Conservation (phyloP, 768 basidiomycete species). For the Tricholoma sp. region DNA sequence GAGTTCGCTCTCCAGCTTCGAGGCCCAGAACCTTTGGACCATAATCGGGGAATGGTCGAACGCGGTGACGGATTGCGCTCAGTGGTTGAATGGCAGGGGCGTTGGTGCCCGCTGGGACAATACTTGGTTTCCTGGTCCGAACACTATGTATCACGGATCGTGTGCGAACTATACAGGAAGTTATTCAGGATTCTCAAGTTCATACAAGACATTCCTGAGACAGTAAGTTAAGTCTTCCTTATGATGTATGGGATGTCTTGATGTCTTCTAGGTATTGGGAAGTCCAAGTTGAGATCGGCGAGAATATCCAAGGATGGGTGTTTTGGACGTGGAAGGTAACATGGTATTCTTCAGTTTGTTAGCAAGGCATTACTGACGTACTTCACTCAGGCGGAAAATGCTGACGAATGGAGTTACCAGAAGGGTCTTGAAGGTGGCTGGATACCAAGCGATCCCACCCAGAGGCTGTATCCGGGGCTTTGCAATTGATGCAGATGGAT, state of each 20-base stretch:
- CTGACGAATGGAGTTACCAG: slow-evolving; percentile 75
- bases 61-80: slow-evolving; percentile 69
- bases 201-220: slow-evolving; percentile 60
- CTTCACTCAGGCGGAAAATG: slow-evolving; percentile 47
- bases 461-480: slow-evolving; percentile 59
- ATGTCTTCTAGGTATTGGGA: slow-evolving; percentile 64
- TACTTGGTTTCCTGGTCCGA: slow-evolving; percentile 35
- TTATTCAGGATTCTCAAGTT: slow-evolving; percentile 48
- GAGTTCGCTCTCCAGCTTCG: slow-evolving; percentile 38
- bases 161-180: slow-evolving; percentile 63
- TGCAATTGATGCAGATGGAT: slow-evolving; percentile 25
- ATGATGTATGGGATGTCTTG: neutral
- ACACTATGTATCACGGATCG: slow-evolving; percentile 47
- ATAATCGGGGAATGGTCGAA: slow-evolving; percentile 79
- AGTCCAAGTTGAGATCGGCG: slow-evolving; percentile 71
- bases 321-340: slow-evolving; percentile 77
- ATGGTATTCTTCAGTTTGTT: slow-evolving; percentile 11
- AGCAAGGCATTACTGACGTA: neutral
- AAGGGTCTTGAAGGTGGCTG: slow-evolving; percentile 70
- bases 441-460: slow-evolving; percentile 69
- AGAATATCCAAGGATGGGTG: slow-evolving; percentile 67
- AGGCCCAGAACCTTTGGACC: slow-evolving; percentile 61
- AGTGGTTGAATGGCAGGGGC: slow-evolving; percentile 76
- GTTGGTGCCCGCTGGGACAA: slow-evolving; percentile 69
- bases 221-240: slow-evolving; percentile 36